A percentile compares a stretch with the other conserved stretches of the same genome.
phyloP scores from a whole-genome alignment of 495 filamentous ascomycete genomes.

The Glonium stellatum region DNA sequence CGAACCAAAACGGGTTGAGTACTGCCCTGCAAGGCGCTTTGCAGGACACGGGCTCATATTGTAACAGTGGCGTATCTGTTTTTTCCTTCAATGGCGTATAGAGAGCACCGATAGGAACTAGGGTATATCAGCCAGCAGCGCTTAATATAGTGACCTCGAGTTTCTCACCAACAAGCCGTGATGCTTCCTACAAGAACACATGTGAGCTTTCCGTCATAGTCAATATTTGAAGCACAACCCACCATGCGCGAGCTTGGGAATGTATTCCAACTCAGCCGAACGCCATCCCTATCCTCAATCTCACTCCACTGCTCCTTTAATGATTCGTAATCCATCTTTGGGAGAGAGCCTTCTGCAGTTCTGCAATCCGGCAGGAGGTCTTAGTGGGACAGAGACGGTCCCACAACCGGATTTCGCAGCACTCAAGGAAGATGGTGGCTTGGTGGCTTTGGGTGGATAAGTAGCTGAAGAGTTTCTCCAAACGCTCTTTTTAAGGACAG shows the following conservation, averaged over 20 bases:
- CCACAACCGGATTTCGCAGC: conserved; percentile 23
- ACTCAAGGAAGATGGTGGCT: not conserved
- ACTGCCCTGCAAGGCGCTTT: conserved; percentile 94
- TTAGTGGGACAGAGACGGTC: conserved; percentile 24
- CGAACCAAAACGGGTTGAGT: conserved; percentile 89
- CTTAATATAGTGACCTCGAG: not conserved
- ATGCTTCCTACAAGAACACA: conserved; percentile 66
- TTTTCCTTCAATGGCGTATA: conserved; percentile 98
- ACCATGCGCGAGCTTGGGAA: conserved; percentile 98
- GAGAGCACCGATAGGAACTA: conserved; percentile 87
- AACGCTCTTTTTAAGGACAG: not conserved
- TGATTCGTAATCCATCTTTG: conserved; percentile 65
- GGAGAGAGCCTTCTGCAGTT: conserved; percentile 5
- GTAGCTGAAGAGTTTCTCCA: too few species aligned
- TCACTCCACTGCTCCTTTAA: conserved; percentile 97
- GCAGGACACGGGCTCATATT: conserved; percentile 97
- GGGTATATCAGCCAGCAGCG: conserved; percentile 5
- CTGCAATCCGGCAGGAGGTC: conserved; percentile 8
- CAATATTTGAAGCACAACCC: conserved; percentile 27
- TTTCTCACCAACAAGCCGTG: conserved; percentile 63
- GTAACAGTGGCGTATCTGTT: conserved; percentile 77
- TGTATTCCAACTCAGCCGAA: conserved; percentile 97
- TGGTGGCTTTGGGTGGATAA: not conserved
- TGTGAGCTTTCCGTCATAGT: not conserved
- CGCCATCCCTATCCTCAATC: conserved; percentile 92